Base-by-base conservation (phyloP, 225 moss, liverwort and hornwort species). In the Physcomitrium patens region DNA sequence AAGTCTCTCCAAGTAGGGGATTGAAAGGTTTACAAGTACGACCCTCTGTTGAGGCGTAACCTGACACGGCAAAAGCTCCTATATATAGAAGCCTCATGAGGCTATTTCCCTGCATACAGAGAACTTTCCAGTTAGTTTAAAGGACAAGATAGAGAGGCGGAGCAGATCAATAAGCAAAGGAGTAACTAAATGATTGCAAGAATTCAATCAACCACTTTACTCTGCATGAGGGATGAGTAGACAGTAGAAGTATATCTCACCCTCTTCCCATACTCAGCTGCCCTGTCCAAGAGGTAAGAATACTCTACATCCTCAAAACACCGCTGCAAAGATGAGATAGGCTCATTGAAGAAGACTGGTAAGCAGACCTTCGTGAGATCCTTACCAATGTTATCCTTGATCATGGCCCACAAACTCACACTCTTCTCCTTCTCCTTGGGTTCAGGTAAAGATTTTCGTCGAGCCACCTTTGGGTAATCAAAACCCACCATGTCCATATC, bases 401-500 rank as follows among this genome's bases (percentile, higher is more conserved):
- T 93, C 81, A 93, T 93, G 16, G 91, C 86, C 93, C 93, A 93
- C 71, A 93, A 88, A 75, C 93, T 93, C 68, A 93, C 86, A 80
- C 91, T 89, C 72, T 93, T 93, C 77, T 93, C 93, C 74, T 89
- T 91, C 73, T 93, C 93, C 77, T 91, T 93, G 3, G 93, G 88
- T 20, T 88, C 79, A 57, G 93, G 91, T 23, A 93, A 77, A 73
- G 55, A 64, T 63, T 76, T 86, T 60, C 93, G 82, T 70, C 93
- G 84, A 48, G 76, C 42, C 27, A 93, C 78, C 53, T 87, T 80
- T 19, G 91, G 89, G 78, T 91, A 93, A 70, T 88, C 82, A 64
- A 88, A 85, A 10, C 93, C 93, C 72, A 91, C 89, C 7, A 84
- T 76, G 64, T 91, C 91, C 79, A 89, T 89, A 19, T 89, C 70